Evolutionary conservation across 2,329 filamentous ascomycete genomes (phyloP), one percentile per base, ranked within the genome.

Genomic region (Paecilomyces sp.): DNA sequence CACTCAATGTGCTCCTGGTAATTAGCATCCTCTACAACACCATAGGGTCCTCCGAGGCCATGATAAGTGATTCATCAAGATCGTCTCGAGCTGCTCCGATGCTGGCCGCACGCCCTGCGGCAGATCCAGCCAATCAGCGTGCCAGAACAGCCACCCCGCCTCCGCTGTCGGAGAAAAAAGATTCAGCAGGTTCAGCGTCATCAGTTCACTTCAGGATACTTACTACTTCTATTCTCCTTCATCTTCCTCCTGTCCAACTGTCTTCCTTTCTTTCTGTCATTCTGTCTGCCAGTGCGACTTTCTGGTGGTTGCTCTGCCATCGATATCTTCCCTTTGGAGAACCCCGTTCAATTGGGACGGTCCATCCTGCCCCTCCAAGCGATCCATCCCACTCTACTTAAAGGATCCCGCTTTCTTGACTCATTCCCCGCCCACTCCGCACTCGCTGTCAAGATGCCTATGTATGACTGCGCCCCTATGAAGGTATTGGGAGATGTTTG

Each of bases 381-480:
- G n/a, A n/a, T 24, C 22, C 18, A 13, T 24, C 18, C 58, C 58
- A 50, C 25, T 28, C 25, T 28, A 28, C 22, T 22, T 22, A 22
- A 22, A 28, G 25, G 25, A 28, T 15, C 15, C 31, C n/a, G 28
- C 34, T 60, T 57, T 61, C 51, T 63, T 60, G 65, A 58, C 54
- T 55, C 60, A 50, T 58, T 56, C 31, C 56, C 65, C 67, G 55
- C 59, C 59, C 61, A 57, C 25, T 41, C 24, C 41, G 55, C 60
- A 24, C 31, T 55, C 67, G 66, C 61, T 64, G 55, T 64, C 64
- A 67, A 54, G 62, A 75, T 75, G 73, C 73, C 73, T 56, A 75
- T 75, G 73, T 75, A 74, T 59, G 71, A 66, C 51, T 24, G 18
- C 28, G 4, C 47, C 0, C 15, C 36, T n/a, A 41, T 13, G n/a